These are phyloP conservation scores for Coemansia sp. DNA, from an alignment of 192 early-diverging fungal genomes.

Conservation along the genomic window DNA sequence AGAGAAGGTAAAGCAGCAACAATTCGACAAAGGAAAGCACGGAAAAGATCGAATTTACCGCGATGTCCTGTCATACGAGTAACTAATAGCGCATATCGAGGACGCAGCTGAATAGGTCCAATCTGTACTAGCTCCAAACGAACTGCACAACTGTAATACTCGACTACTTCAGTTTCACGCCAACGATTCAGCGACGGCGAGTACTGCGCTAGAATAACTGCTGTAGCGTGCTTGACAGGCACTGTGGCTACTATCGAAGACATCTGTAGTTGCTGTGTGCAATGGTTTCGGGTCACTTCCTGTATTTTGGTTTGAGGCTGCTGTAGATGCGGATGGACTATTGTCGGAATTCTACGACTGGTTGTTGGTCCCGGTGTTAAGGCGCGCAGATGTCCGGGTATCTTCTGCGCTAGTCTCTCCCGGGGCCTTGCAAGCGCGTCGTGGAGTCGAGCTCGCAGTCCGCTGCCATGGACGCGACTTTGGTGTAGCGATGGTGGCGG, in stretches of 20 bases:
- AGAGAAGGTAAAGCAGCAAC: conserved; percentile 18
- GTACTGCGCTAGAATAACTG: conserved; percentile 42
- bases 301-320: neutral
- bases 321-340: neutral
- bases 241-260: conserved; percentile 14
- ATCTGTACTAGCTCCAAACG: conserved; percentile 46
- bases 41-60: conserved; percentile 39
- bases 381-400: neutral
- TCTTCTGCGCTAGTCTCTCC: neutral
- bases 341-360: no score
- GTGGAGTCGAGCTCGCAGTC: neutral
- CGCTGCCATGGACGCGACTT: neutral
- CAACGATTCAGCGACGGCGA: conserved; percentile 45
- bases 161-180: conserved; percentile 47
- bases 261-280: neutral
- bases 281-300: neutral
- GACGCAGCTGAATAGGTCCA: conserved; percentile 1
- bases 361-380: neutral
- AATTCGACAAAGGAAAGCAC: conserved; percentile 37
- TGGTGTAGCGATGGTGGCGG: no score
- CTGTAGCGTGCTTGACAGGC: conserved; percentile 31
- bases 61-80: conserved; percentile 46
- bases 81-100: conserved; percentile 33
- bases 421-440: neutral
- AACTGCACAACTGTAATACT: conserved; percentile 53